phyloP scores from a whole-genome alignment of 345 rosid genomes.

The Salix arbutifolia region DNA sequence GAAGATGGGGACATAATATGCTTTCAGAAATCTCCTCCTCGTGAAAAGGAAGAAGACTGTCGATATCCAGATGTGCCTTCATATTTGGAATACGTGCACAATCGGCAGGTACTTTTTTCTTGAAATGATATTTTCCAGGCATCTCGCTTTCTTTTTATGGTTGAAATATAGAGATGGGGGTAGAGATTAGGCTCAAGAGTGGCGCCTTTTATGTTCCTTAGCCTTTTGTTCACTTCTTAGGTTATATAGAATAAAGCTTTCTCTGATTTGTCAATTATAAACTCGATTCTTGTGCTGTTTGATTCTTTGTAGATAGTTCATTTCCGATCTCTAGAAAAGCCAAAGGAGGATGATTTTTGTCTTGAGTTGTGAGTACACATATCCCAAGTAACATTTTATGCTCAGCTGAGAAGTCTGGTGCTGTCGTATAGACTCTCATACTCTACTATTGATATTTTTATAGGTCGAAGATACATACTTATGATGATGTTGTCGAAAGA shows the following conservation, averaged over 20 bases:
- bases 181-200: neutral
- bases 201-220: neutral
- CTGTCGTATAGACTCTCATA: neutral
- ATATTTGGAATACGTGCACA: conserved; percentile 86
- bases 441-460: conserved; percentile 7
- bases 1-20: conserved; percentile 98
- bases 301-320: conserved; percentile 60
- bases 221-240: neutral
- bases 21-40: conserved; percentile 67
- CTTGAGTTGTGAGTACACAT: conserved; percentile 77
- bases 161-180: neutral
- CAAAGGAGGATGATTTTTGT: conserved; percentile 85
- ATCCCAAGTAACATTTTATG: neutral
- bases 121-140: neutral
- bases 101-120: conserved; percentile 63
- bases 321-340: conserved; percentile 79
- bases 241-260: neutral
- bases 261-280: neutral
- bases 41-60: conserved; percentile 48
- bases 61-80: conserved; percentile 79
- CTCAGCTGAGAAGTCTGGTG: neutral
- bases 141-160: neutral
- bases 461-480: conserved; percentile 86
- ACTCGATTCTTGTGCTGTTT: conserved; percentile 11
- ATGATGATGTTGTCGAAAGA: conserved; percentile 90